A percentile compares a stretch with the other conserved stretches of the same genome.
These are phyloP conservation scores for Sporobolus alterniflorus DNA, from an alignment of 202 grass and related monocot genomes.

Conservation along the genomic window DNA sequence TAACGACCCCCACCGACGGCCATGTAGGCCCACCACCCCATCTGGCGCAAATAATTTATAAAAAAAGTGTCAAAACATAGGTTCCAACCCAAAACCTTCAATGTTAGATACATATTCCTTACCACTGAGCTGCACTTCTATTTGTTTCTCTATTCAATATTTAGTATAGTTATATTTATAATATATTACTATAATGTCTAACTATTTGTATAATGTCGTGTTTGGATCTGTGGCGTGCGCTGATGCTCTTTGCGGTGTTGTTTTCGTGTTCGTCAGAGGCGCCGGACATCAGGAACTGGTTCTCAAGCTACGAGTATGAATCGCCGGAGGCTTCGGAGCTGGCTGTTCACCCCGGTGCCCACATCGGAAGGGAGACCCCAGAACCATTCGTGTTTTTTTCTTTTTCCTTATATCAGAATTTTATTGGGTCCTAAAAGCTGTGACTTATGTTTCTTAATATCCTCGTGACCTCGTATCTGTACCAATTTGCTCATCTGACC, in stretches of 20 bases:
- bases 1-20: too few species aligned
- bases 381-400: constrained; percentile 39
- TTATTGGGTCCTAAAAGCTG: not conserved
- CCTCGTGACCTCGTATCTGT: not conserved
- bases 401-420: not conserved
- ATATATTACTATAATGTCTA: too few species aligned
- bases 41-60: too few species aligned
- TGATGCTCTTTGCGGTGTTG: not conserved
- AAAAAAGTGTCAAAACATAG: too few species aligned
- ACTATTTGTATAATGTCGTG: too few species aligned
- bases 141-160: too few species aligned
- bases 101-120: too few species aligned
- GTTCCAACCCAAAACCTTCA: too few species aligned
- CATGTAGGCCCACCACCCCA: too few species aligned
- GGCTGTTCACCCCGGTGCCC: not conserved
- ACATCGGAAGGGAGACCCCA: constrained; percentile 44
- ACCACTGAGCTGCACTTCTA: too few species aligned
- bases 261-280: constrained; percentile 63
- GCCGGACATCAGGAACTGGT: constrained; percentile 88
- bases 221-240: constrained; percentile 19
- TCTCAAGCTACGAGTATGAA: constrained; percentile 82
- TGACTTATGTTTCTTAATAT: not conserved
- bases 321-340: constrained; percentile 46
- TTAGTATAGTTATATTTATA: too few species aligned
- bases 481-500: not conserved